Base-by-base conservation (phyloP, 257 asterid genomes). In the Gentiana dahurica region DNA sequence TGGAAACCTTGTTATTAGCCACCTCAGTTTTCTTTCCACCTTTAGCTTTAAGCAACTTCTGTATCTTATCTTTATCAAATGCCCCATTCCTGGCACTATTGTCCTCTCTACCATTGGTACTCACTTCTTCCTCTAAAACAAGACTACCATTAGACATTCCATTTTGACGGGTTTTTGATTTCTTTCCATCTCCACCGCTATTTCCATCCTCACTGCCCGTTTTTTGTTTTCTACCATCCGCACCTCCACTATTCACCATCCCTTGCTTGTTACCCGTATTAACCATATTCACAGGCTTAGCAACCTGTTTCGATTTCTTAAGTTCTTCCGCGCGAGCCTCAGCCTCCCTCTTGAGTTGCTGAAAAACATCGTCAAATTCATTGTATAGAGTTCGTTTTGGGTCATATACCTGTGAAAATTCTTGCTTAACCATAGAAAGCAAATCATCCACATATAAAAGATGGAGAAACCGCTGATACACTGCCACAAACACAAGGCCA, bases 401-500 rank as follows among this genome's bases (percentile, higher is more conserved):
- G 63, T 92, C 95, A 67, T 85, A 92, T 54, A 88, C 68, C 65
- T 66, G 72, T 0, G 91, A 77, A 75, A 92, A 92, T 71, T 77
- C 85, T 55, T 62, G 75, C 80, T 85, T 92, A 53, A 92, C 91
- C 97, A 77, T 78, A 39, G 86, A 72, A n/a, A 92, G 95, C 74
- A 92, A 72, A 44, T 92, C 95, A 62, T 92, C 97, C 46, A 92
- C 97, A 57, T 92, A 88, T 77, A 85, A 61, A 63, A 92, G 97
- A 77, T 92, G 88, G 72, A 92, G 91, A 61, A 92, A 78, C 12
- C 84, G 76, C 78, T 92, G 97, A 73, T 88, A 92, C 58, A 88
- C 93, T 51, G 98, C 98, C 64, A 92, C 97, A 66, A 92, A 92
- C n/a, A 92, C 95, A 34, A 92, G 81, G 59, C 95, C 97, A 34